These are phyloP conservation scores for Apocynum venetum DNA, from an alignment of 257 asterid species.

Conservation along the genomic window DNA sequence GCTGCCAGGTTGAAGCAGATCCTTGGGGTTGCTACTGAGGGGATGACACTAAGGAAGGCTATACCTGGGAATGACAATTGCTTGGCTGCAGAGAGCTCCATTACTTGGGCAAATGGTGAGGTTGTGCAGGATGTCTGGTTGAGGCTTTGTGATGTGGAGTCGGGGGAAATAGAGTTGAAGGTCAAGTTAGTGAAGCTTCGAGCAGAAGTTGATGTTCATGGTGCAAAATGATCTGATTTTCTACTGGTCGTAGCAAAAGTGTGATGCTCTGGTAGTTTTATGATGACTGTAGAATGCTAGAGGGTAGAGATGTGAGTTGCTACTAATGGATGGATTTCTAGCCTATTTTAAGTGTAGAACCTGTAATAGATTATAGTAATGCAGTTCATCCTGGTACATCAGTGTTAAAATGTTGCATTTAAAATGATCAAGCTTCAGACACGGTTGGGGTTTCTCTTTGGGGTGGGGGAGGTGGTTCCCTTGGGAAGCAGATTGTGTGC, in stretches of 20 bases:
- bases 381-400: neutral
- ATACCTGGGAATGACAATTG: slow-evolving; percentile 46
- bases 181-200: slow-evolving; percentile 30
- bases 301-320: neutral
- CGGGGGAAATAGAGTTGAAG: slow-evolving; percentile 43
- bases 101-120: slow-evolving; percentile 30
- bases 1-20: slow-evolving; percentile 42
- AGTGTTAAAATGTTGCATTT: too few species aligned
- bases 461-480: too few species aligned
- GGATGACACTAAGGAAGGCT: slow-evolving; percentile 41
- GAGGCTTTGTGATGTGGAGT: slow-evolving; percentile 45
- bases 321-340: neutral
- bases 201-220: neutral
- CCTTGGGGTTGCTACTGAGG: slow-evolving; percentile 30
- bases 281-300: neutral
- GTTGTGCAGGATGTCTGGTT: slow-evolving; percentile 45
- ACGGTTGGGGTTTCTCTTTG: too few species aligned
- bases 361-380: neutral
- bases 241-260: neutral
- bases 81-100: slow-evolving; percentile 38
- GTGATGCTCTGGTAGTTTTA: neutral
- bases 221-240: neutral
- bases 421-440: too few species aligned
- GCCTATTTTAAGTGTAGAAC: neutral
- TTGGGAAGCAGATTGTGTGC: too few species aligned